Base-by-base conservation (phyloP, 768 basidiomycete species). In the Leccinellum rugosiceps region DNA sequence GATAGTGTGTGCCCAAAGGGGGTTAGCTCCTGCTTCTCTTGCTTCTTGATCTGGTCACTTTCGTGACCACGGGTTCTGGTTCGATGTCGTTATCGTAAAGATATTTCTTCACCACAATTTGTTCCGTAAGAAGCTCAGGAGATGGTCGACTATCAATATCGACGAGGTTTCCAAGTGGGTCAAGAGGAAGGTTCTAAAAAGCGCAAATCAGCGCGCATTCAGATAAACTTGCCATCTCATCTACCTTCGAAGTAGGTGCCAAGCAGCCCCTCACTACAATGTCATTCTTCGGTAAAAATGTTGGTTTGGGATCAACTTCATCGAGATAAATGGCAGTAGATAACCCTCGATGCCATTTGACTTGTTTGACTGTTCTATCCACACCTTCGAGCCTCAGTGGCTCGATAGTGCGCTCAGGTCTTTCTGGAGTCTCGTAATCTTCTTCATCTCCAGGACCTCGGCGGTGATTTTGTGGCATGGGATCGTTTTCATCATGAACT, bases 371-470 rank as follows among this genome's bases (percentile, higher is more conserved):
- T 50, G 65, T 63, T 38, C 68, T 69, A 48, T 66, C 73, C 19
- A 68, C 74, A 26, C 73, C 75, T 15, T 62, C 68, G 32, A 74
- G 76, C 52, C 73, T 70, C 19, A 74, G 68, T 15, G 75, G 69
- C 69, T 82, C 84, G 53, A 71, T 53, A 35, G 72, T 70, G 48
- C 74, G 72, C 26, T 74, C 73, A 34, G 75, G 72, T 62, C 74
- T 74, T 46, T 79, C 75, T 3, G 90, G 89, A 11, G 87, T 88
- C 64, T 80, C 78, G 62, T 90, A 91, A 58, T 90, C 90, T 63
- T 87, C 90, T 26, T 91, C 89, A 25, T 94, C 91, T 2, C 91
- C 92, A 4, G 90, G 82, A 2, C 85, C 91, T 64, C 84, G 75
- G 52, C 69, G 72, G 72, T 91, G 88, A 59, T 70, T 72, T 53